Conservation (phyloP, 352 stramenopile genomes). For the Globisporangium perplexum region DNA sequence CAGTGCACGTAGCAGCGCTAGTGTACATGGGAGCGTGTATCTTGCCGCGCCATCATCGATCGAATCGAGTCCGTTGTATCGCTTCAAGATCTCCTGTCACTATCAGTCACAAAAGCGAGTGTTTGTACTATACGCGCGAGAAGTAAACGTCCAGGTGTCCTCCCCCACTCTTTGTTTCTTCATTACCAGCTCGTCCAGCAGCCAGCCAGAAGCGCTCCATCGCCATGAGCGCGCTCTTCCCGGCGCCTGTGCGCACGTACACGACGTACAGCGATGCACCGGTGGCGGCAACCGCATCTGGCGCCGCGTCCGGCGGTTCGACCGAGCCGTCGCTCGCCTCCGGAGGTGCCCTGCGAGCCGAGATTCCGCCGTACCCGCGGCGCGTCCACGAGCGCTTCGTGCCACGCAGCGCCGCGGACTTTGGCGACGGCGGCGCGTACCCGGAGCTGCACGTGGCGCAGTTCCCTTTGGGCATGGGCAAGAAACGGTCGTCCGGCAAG, state of each 20-base stretch:
- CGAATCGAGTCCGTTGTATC: no score
- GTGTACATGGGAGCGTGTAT: no score
- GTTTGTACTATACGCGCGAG: no score
- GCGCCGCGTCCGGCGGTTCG: not conserved
- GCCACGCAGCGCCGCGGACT: slow-evolving; percentile 79
- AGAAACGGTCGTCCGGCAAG: slow-evolving; percentile 38
- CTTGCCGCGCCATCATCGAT: no score
- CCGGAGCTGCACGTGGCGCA: slow-evolving; percentile 98
- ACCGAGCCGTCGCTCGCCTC: not conserved
- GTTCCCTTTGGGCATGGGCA: slow-evolving; percentile 95
- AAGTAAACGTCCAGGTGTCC: no score
- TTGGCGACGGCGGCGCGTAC: slow-evolving; percentile 97
- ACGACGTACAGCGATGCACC: slow-evolving; percentile 40
- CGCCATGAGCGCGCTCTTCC: slow-evolving; percentile 69
- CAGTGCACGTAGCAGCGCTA: no score
- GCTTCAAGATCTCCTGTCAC: no score
- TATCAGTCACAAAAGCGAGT: no score
- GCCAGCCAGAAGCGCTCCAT: not conserved
- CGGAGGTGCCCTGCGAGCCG: not conserved
- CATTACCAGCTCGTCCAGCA: not conserved
- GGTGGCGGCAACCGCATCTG: not conserved
- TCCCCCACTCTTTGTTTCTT: not conserved
- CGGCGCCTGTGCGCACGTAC: slow-evolving; percentile 67
- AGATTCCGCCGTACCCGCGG: slow-evolving; percentile 48
- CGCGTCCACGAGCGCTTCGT: slow-evolving; percentile 48